phyloP scores from a whole-genome alignment of 805 yeast genomes.

The Barnettozyma sp. region DNA sequence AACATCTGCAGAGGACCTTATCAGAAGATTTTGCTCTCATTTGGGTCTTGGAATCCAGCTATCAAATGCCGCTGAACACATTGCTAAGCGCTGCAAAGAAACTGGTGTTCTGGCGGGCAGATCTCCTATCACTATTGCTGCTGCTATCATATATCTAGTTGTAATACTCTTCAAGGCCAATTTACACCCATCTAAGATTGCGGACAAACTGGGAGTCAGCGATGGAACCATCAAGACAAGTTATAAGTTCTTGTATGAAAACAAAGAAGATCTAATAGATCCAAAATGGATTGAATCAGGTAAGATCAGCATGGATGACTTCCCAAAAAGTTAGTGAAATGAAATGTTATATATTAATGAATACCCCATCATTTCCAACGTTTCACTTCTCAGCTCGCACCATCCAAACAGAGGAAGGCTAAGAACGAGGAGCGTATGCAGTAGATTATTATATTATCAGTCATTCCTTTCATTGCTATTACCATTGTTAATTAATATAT shows the following conservation, averaged over 20 bases:
- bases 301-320: constrained; percentile 44
- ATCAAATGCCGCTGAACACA: constrained; percentile 87
- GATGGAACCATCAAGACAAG: constrained; percentile 96
- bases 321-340: too few relatives aligned
- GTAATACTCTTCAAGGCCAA: constrained; percentile 79
- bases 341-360: too few relatives aligned
- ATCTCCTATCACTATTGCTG: constrained; percentile 95
- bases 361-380: too few relatives aligned
- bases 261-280: constrained; percentile 64
- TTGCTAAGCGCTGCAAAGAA: constrained; percentile 84
- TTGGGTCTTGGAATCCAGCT: constrained; percentile 80
- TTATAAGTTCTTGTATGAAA: constrained; percentile 74
- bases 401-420: too few relatives aligned
- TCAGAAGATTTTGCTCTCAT: constrained; percentile 93
- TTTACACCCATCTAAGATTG: constrained; percentile 69
- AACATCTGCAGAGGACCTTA: constrained; percentile 88
- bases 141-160: constrained; percentile 93
- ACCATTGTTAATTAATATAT: too few relatives aligned
- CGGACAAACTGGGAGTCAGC: constrained; percentile 91
- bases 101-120: constrained; percentile 93
- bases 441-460: too few relatives aligned
- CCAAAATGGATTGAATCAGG: constrained; percentile 70
- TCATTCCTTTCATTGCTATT: too few relatives aligned
- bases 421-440: too few relatives aligned
- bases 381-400: too few relatives aligned